Base-by-base conservation (phyloP, 2,329 filamentous ascomycete species). In the Alternaria viburni region DNA sequence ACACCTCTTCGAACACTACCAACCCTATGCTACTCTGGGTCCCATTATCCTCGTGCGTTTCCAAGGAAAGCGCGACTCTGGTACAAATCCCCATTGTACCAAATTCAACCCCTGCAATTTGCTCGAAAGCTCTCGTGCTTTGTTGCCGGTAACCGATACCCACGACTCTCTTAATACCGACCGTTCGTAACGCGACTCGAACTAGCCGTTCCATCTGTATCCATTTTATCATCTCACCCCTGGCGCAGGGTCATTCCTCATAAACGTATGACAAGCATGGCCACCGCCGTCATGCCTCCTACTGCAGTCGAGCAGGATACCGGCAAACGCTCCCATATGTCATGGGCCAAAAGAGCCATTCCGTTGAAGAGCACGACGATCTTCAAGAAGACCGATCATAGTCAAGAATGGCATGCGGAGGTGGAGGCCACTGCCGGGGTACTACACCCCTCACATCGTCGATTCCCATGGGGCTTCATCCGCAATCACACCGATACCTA, bases 371-470 rank as follows among this genome's bases (percentile, higher is more conserved):
- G 57, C 12, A 64, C 65, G 1, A 15, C 46, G 1, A 36, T 77
- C 7, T 76, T 77, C 59, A 68, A 62, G 21, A 74, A 72, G 47
- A 59, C 64, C 30, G 72, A 71, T 43, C 70, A 71, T 25, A 74
- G 75, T 32, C 68, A 77, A 57, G 71, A 74, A 60, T 77, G 75
- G 74, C 72, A 76, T 59, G 58, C 68, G 41, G 57, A 67, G 12
- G 67, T 78, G 44, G 67, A 74, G 28, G 68, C 69, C 44, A 70
- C 70, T 5, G 71, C 72, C 8, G 68, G 65, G 13, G 54, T 64
- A 9, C 60, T 74, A 9, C 69, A 67, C n/a, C 76, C 76, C 10
- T 67, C 72, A 1, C 71, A 77, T 36, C 19, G 58, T 25, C 66
- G 65, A 17, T 77, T 78, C 26, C 75, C 76, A 2, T 75, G 66